phyloP scores from a whole-genome alignment of 2,329 filamentous ascomycete genomes.

The Colletotrichum incanum region DNA sequence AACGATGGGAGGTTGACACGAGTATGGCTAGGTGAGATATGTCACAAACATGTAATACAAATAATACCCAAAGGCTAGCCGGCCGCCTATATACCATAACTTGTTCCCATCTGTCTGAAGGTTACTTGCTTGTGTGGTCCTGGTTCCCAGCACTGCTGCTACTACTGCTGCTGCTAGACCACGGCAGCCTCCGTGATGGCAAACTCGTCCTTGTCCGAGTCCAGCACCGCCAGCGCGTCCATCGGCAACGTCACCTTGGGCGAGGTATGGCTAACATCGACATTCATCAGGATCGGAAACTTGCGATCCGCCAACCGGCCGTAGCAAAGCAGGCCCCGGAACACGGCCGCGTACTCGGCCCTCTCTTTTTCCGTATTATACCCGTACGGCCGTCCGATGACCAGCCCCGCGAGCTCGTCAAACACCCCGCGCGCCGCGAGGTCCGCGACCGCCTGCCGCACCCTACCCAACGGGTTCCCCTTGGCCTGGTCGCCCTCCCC shows the following conservation, averaged over 20 bases:
- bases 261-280: conserved; percentile 61
- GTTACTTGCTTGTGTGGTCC: background rate
- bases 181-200: conserved; percentile 48
- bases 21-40: conserved; percentile 6
- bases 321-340: conserved; percentile 55
- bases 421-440: conserved; percentile 60
- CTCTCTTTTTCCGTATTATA: conserved; percentile 54
- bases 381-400: conserved; percentile 59
- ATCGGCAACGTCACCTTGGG: conserved; percentile 60
- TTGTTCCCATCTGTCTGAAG: background rate
- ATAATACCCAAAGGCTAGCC: conserved; percentile 29
- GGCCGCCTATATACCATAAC: background rate
- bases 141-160: background rate
- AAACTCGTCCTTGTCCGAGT: conserved; percentile 57
- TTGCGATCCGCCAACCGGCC: conserved; percentile 48
- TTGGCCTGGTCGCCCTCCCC: conserved; percentile 48
- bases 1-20: conserved; percentile 5
- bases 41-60: conserved; percentile 34
- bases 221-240: conserved; percentile 55
- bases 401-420: conserved; percentile 57
- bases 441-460: conserved; percentile 57
- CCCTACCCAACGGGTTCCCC: conserved; percentile 49
- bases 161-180: conserved; percentile 5
- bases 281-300: conserved; percentile 59
- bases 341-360: conserved; percentile 49